These are phyloP conservation scores for Trichoderma sp. DNA, from an alignment of 2,329 filamentous ascomycete species.

Conservation along the genomic window DNA sequence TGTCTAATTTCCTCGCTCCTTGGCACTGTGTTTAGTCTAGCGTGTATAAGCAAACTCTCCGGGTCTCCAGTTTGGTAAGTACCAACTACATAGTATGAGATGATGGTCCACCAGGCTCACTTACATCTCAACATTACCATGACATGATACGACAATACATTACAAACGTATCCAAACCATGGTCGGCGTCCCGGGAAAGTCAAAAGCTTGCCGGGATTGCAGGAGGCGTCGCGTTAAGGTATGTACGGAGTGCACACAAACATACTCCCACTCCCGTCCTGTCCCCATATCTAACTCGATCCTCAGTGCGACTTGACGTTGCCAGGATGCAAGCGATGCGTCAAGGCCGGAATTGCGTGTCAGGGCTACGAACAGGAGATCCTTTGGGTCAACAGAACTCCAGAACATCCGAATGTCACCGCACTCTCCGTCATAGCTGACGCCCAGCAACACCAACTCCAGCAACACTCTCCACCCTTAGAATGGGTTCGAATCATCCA, in stretches of 20 bases:
- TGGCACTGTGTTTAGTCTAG: not conserved
- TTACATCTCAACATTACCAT: not conserved
- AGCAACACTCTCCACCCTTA: not conserved
- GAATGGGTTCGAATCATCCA: not conserved
- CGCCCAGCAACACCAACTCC: not conserved
- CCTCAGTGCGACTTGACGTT: not conserved
- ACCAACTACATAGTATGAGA: no score
- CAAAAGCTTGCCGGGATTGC: not conserved
- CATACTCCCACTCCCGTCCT: not conserved
- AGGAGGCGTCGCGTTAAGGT: not conserved
- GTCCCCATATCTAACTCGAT: not conserved
- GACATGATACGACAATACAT: not conserved
- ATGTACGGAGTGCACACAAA: no score
- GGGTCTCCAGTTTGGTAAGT: not conserved
- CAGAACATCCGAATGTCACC: not conserved
- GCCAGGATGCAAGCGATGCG: not conserved
- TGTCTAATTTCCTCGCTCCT: not conserved
- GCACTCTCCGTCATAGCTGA: not conserved
- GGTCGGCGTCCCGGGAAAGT: not conserved
- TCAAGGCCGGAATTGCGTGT: not conserved
- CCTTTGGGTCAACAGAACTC: not conserved
- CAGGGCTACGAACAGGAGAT: not conserved
- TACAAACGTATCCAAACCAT: not conserved
- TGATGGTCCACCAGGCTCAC: not conserved
- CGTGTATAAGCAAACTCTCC: not conserved